Evolutionary conservation across 202 grass and related monocot species (phyloP).

Genomic region (Bolboschoenoplectus hybrid): DNA sequence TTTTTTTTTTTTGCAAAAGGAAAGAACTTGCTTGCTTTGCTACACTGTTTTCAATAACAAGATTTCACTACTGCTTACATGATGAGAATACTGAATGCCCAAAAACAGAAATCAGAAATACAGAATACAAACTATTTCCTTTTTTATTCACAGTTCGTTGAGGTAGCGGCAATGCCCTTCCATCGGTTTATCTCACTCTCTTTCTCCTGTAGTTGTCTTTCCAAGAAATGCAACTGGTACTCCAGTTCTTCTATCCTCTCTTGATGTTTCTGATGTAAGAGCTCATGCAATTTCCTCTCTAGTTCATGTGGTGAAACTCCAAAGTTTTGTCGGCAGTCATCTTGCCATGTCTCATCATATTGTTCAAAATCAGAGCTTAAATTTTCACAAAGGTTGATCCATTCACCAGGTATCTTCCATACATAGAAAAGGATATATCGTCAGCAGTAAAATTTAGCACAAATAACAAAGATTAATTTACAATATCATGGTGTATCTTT

Average conservation of each 20-base stretch:
- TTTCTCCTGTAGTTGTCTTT: slow-evolving; percentile 55
- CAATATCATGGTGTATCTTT: not conserved
- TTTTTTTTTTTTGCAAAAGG: not conserved
- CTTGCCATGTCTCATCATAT: slow-evolving; percentile 31
- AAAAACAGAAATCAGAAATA: slow-evolving; percentile 16
- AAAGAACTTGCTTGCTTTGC: not conserved
- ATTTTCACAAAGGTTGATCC: slow-evolving; percentile 48
- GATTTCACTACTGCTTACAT: not conserved
- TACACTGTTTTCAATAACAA: not conserved
- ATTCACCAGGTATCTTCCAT: slow-evolving; percentile 37
- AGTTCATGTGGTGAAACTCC: slow-evolving; percentile 58
- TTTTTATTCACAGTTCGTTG: slow-evolving; percentile 39
- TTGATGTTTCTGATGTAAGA: slow-evolving; percentile 52
- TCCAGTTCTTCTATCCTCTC: slow-evolving; percentile 74
- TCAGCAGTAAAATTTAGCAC: not conserved
- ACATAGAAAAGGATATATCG: not conserved
- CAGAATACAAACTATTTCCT: slow-evolving; percentile 8
- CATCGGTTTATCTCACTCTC: slow-evolving; percentile 66
- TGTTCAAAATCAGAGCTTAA: slow-evolving; percentile 14
- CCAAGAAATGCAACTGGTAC: slow-evolving; percentile 44
- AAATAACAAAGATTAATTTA: not conserved
- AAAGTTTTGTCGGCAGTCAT: slow-evolving; percentile 20
- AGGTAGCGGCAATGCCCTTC: slow-evolving; percentile 51
- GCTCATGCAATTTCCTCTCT: slow-evolving; percentile 71
- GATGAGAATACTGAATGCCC: not conserved